These are phyloP conservation scores for Botrytis fragariae DNA, from an alignment of 2,329 filamentous ascomycete genomes.

Conservation along the genomic window DNA sequence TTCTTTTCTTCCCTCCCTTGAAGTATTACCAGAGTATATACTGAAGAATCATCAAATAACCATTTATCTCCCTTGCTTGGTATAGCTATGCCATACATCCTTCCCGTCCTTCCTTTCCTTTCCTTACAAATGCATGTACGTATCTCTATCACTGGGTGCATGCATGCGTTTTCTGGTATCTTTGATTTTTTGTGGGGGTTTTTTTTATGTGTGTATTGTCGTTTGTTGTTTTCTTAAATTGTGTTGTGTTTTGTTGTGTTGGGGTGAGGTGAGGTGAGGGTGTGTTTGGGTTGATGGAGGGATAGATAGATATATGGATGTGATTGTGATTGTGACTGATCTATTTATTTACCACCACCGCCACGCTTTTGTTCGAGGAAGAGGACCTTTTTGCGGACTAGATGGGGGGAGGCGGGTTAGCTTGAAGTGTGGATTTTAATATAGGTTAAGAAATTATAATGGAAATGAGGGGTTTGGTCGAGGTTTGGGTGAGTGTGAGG, in stretches of 20 bases:
- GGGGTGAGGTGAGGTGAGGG: not conserved
- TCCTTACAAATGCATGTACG: not conserved
- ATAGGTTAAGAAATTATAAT: not conserved
- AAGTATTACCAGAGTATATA: not conserved
- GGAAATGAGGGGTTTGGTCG: not conserved
- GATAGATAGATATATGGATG: not conserved
- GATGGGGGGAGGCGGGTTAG: conserved; percentile 18
- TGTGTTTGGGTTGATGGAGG: not conserved
- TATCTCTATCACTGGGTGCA: not conserved
- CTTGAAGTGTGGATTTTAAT: not conserved
- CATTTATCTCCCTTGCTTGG: not conserved
- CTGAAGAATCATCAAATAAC: not conserved
- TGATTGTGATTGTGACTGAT: not conserved
- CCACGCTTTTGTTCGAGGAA: conserved; percentile 92
- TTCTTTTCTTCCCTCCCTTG: not conserved
- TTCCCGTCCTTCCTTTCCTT: not conserved
- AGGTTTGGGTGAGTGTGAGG: not conserved
- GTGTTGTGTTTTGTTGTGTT: not conserved
- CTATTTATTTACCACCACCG: conserved; percentile 51
- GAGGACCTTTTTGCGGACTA: conserved; percentile 91
- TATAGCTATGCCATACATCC: not conserved
- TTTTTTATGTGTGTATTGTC: not conserved
- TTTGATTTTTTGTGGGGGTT: not conserved
- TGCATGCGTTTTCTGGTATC: not conserved
- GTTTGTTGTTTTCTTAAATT: not conserved